Conservation (phyloP, 208 protist genomes). For the Kentomonas sorsogonicus region DNA sequence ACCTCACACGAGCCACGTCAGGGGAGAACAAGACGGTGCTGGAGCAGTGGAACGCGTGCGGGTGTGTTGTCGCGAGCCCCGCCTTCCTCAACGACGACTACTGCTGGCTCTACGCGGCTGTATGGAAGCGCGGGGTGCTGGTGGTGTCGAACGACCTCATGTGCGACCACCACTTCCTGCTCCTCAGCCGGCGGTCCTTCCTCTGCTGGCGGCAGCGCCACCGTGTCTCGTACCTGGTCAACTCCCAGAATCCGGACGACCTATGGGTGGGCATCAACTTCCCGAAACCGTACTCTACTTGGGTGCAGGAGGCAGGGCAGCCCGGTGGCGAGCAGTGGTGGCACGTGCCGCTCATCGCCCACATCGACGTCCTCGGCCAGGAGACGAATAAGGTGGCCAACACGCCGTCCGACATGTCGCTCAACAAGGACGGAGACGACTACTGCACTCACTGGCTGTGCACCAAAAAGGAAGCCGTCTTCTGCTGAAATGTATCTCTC, state of each 20-base stretch:
- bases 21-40: constrained; percentile 37
- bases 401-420: constrained; percentile 34
- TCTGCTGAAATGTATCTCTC: background rate
- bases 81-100: constrained; percentile 85
- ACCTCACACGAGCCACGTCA: constrained; percentile 22
- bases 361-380: constrained; percentile 60
- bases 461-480: constrained; percentile 18
- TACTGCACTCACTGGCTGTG: constrained; percentile 76
- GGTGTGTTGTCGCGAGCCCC: constrained; percentile 49
- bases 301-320: constrained; percentile 41
- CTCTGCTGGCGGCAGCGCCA: constrained; percentile 77
- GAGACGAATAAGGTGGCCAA: constrained; percentile 48
- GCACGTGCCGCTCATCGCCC: constrained; percentile 70
- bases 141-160: constrained; percentile 83
- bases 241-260: constrained; percentile 33
- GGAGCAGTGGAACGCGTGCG: constrained; percentile 32
- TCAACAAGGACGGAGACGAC: constrained; percentile 81
- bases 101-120: constrained; percentile 76
- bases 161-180: constrained; percentile 79
- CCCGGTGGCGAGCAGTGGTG: constrained; percentile 30
- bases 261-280: constrained; percentile 28
- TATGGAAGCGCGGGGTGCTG: constrained; percentile 34
- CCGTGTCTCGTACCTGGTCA: constrained; percentile 69
- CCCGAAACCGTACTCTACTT: constrained; percentile 61
- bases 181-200: constrained; percentile 75